These are phyloP conservation scores for Fusarium multiceps DNA, from an alignment of 2,329 filamentous ascomycete species.

Conservation along the genomic window DNA sequence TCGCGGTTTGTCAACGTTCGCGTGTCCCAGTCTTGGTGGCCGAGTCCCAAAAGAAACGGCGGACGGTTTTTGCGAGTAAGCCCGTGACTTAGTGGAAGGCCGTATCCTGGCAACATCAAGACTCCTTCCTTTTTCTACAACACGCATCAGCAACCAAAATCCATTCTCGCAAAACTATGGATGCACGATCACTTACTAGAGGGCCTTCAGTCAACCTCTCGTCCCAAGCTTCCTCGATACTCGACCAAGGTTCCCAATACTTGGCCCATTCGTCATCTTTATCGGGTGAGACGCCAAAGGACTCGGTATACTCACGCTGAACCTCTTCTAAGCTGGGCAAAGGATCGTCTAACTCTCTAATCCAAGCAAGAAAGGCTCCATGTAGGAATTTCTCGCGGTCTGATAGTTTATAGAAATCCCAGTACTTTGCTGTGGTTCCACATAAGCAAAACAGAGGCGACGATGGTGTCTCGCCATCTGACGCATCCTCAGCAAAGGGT, in stretches of 20 bases:
- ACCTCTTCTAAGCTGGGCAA: neutral
- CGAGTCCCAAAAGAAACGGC: neutral
- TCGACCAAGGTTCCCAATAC: rapidly evolving
- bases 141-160: rapidly evolving
- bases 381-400: rapidly evolving
- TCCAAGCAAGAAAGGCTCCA: neutral
- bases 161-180: rapidly evolving
- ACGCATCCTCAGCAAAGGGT: too few relatives aligned
- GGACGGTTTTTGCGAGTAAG: rapidly evolving
- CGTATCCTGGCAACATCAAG: neutral
- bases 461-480: too few relatives aligned
- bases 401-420: neutral
- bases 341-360: neutral
- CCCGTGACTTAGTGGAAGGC: neutral
- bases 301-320: rapidly evolving
- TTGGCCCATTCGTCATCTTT: neutral
- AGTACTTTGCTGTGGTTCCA: too few relatives aligned
- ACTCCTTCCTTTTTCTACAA: neutral
- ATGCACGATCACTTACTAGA: neutral
- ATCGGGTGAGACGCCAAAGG: neutral
- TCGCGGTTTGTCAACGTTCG: neutral
- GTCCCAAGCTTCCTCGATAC: neutral
- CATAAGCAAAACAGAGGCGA: too few relatives aligned
- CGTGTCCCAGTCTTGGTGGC: rapidly evolving
- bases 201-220: neutral